Base-by-base conservation (phyloP, 495 filamentous ascomycete species). In the Trichoderma parareesei region DNA sequence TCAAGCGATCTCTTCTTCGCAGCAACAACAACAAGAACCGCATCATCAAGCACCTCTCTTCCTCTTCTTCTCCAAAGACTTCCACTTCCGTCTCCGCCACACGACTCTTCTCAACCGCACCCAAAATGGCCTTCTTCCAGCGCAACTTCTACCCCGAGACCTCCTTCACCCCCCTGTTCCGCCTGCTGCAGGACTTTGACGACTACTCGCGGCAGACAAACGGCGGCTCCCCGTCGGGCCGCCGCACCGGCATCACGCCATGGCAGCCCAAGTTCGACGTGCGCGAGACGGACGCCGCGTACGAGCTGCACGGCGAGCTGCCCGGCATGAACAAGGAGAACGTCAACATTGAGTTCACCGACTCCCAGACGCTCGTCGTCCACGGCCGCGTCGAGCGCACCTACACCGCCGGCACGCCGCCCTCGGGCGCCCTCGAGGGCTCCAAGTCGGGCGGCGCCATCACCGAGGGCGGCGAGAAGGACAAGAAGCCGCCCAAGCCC, bases 301-400 rank as follows among this genome's bases (percentile, higher is more conserved):
- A 93, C 75, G 83, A 92, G 69, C 86, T 98, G 2, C 86, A 94
- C 69, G 92, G 92, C 69, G 93, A 97, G 74, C 83, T 97, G 0
- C 91, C 93, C 0, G 93, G 93, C 46, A 81, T 92, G 59, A 83
- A 90, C 60, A 88, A 90, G 27, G 27, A 88, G 65, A 81, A 95
- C 69, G 75, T 97, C 67, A 77, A 84, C 62, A 89, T 97, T 70
- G 91, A 96, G 74, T 96, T 96, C 81, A 85, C 84, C 61, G 93
- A 96, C 71, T 76, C 81, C 5, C 81, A 89, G 61, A 96, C 90
- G 14, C 77, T 98, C 5, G 80, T 85, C 60, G 83, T 97, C 72
- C 81, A 81, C 63, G 93, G 93, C 53, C 84, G 76, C 59, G 80
- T 82, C 37, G 87, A 91, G 71, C 82, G 84, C 66, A 74, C 73